Percentiles rank a stretch among this genome's conserved stretches.
phyloP scores from a whole-genome alignment of 1,139 yeast species.

The Yamadazyma diddensiae region DNA sequence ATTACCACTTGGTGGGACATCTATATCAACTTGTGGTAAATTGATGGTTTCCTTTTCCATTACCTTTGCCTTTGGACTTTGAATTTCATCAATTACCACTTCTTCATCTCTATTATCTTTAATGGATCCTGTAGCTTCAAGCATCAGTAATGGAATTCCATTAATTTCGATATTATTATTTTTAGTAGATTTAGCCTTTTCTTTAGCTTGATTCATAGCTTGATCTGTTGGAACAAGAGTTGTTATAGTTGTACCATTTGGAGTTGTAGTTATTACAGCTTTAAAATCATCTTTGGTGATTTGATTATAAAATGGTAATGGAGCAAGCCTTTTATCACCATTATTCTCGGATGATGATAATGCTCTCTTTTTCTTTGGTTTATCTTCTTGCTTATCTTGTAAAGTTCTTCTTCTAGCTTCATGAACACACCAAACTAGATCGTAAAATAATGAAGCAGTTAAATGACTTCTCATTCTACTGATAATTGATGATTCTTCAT shows the following conservation, averaged over 20 bases:
- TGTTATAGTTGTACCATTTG: constrained; percentile 89
- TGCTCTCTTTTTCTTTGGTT: constrained; percentile 13
- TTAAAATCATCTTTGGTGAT: constrained; percentile 90
- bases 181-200: constrained; percentile 44
- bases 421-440: constrained; percentile 91
- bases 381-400: constrained; percentile 41
- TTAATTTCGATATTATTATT: constrained; percentile 64
- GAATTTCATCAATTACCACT: constrained; percentile 1
- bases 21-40: not conserved
- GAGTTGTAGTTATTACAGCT: constrained; percentile 81
- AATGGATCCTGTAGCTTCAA: constrained; percentile 76
- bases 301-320: constrained; percentile 90
- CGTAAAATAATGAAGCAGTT: constrained; percentile 88
- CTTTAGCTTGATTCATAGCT: constrained; percentile 59
- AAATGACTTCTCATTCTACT: constrained; percentile 89
- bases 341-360: constrained; percentile 10
- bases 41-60: not conserved
- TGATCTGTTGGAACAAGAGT: constrained; percentile 84
- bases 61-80: not conserved
- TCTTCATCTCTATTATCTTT: constrained; percentile 20
- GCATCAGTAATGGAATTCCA: constrained; percentile 77
- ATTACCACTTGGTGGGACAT: constrained; percentile 2
- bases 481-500: constrained; percentile 57
- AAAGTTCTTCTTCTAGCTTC: constrained; percentile 81
- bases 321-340: constrained; percentile 44